phyloP scores from a whole-genome alignment of 495 filamentous ascomycete genomes.

The Bryoglossum gracile region DNA sequence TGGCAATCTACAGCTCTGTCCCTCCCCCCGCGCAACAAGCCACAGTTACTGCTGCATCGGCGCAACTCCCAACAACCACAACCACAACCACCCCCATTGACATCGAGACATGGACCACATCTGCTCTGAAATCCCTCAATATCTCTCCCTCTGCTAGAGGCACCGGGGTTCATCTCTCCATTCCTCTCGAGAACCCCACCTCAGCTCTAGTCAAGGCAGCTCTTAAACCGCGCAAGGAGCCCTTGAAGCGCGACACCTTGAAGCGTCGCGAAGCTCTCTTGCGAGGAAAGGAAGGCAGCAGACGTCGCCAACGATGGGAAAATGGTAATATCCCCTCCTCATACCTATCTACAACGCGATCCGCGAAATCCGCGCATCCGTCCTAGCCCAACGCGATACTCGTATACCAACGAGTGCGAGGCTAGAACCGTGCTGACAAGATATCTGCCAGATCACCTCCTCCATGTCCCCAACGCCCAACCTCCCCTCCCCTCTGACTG shows the following conservation, averaged over 20 bases:
- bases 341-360: too few species aligned
- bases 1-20: slow-evolving; percentile 25
- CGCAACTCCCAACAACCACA: too few species aligned
- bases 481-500: slow-evolving; percentile 79
- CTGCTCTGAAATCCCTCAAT: slow-evolving; percentile 41
- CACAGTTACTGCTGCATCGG: neutral
- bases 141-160: slow-evolving; percentile 37
- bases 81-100: slow-evolving; percentile 24
- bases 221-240: slow-evolving; percentile 18
- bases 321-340: slow-evolving; percentile 55
- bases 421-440: neutral
- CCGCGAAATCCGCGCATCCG: neutral
- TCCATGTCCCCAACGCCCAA: slow-evolving; percentile 78
- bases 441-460: slow-evolving; percentile 60
- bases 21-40: slow-evolving; percentile 24
- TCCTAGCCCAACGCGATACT: slow-evolving; percentile 4
- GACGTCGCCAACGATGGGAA: slow-evolving; percentile 85
- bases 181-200: slow-evolving; percentile 36
- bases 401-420: neutral
- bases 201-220: neutral
- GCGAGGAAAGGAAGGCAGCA: slow-evolving; percentile 90
- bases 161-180: slow-evolving; percentile 37
- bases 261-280: slow-evolving; percentile 61
- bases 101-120: slow-evolving; percentile 43
- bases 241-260: slow-evolving; percentile 36